These are phyloP conservation scores for Gossypium trilobum DNA, from an alignment of 441 rosid species.

Conservation along the genomic window DNA sequence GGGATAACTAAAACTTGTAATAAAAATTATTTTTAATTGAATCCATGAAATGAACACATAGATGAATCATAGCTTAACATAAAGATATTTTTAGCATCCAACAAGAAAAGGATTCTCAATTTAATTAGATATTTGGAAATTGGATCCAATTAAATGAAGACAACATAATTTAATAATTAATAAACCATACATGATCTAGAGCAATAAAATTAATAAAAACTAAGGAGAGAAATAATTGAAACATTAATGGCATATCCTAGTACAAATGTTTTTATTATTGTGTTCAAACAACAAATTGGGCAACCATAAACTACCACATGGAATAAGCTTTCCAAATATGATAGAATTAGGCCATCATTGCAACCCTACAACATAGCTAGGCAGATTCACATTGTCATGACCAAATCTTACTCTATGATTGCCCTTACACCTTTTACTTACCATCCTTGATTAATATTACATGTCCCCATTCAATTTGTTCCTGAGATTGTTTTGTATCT, in stretches of 20 bases:
- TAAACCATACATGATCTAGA: neutral
- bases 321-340: slow-evolving; percentile 41
- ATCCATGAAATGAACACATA: neutral
- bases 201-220: neutral
- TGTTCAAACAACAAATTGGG: neutral
- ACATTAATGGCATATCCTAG: neutral
- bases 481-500: too few relatives aligned
- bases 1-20: too few relatives aligned
- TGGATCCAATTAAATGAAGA: neutral
- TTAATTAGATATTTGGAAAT: neutral
- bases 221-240: neutral
- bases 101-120: neutral
- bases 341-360: slow-evolving; percentile 35
- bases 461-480: too few relatives aligned
- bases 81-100: neutral
- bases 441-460: neutral
- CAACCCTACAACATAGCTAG: slow-evolving; percentile 26
- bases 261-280: neutral
- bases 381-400: slow-evolving; percentile 23
- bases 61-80: neutral
- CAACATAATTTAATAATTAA: neutral
- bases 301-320: slow-evolving; percentile 33
- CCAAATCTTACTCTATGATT: slow-evolving; percentile 41
- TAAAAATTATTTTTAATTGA: too few relatives aligned
- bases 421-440: slow-evolving; percentile 1